Conservation (phyloP, 192 early-diverging fungal genomes). For the Kappamyces sp. region DNA sequence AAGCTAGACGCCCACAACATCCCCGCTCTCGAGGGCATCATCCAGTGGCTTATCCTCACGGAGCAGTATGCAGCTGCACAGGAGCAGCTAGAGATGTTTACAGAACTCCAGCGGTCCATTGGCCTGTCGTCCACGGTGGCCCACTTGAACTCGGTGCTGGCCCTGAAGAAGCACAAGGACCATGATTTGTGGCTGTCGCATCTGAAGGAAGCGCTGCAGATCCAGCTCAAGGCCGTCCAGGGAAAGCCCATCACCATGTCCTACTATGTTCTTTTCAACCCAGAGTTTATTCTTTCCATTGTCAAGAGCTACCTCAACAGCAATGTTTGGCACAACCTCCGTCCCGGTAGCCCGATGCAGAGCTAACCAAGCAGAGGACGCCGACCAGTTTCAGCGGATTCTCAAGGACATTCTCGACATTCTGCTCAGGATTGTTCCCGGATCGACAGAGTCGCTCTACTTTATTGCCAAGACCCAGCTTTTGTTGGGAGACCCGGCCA, state of each 20-base stretch:
- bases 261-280: conserved; percentile 40
- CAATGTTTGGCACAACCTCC: conserved; percentile 19
- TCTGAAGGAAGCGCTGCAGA: conserved; percentile 33
- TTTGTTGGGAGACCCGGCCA: conserved; percentile 30
- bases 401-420: conserved; percentile 31
- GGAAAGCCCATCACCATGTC: conserved; percentile 24
- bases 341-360: too few relatives aligned
- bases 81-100: conserved; percentile 50
- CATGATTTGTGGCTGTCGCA: conserved; percentile 24
- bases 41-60: conserved; percentile 35
- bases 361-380: conserved; percentile 25
- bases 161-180: conserved; percentile 30
- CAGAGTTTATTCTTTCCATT: conserved; percentile 41
- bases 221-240: conserved; percentile 20
- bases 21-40: conserved; percentile 35
- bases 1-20: conserved; percentile 29
- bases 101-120: conserved; percentile 35
- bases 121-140: conserved; percentile 31
- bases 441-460: conserved; percentile 37
- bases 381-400: conserved; percentile 20
- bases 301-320: conserved; percentile 32
- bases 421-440: conserved; percentile 36
- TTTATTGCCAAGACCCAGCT: conserved; percentile 37
- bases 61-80: conserved; percentile 40
- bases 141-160: conserved; percentile 38